Evolutionary conservation across 768 basidiomycete species (phyloP), one percentile per base, ranked within the genome.

Genomic region (Russula emetica): DNA sequence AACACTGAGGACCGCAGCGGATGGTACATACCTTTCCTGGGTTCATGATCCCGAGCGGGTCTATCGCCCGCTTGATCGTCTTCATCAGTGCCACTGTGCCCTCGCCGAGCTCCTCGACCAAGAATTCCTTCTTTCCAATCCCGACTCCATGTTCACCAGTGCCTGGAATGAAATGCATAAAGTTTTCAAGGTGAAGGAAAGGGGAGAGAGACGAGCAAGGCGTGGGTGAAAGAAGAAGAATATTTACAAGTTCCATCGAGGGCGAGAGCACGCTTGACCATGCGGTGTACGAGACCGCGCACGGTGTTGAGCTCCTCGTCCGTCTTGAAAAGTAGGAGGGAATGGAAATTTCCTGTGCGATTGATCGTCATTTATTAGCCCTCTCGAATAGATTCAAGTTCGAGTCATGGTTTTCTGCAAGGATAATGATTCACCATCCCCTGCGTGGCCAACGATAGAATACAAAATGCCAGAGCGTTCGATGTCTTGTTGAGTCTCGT

Each of bases 141-240:
- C 92, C 93, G 8, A 94, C 90, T 2, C 92, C 93, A 70, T 94
- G 92, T 69, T 94, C 92, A 4, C 90, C 90, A 0, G 86, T 88
- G 68, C 85, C 86, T 87, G 50, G 40, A 36, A 32, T 18, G 5
- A 16, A 22, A 14, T 1, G 14, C 2, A 14, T 38, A 1, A 13
- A 36, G n/a, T 9, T 36, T 20, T 36, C 34, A 36, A 13, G 16
- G 7, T 8, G 34, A 36, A n/a, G 34, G 52, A 14, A 22, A 5
- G 18, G 8, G 7, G 9, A 10, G 50, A 18, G 30, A 9, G 5
- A 28, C 51, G 51, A 45, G 22, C 10, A 38, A 7, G 20, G 22
- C 2, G 24, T 11, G 24, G 13, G 34, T 36, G 36, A 18, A 10
- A 3, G 11, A 9, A 40, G 24, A 18, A 28, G n/a, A 22, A 22